Percentiles rank a stretch among this genome's conserved stretches.
Evolutionary conservation across 2,329 filamentous ascomycete genomes (phyloP).

Genomic region (Pestalotiopsis sp.): DNA sequence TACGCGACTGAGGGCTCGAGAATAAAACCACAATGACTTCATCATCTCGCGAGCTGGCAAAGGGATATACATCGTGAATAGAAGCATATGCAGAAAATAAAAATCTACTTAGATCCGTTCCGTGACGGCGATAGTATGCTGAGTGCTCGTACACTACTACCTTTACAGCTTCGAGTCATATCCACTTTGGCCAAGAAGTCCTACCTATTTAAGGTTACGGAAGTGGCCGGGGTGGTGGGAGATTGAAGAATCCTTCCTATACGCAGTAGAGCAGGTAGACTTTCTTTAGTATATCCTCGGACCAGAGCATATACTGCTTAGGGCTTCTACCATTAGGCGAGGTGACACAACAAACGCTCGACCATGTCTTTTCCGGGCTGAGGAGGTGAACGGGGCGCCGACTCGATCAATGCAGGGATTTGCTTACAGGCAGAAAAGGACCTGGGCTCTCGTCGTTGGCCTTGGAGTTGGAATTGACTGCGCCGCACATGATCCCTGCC

Average conservation of each 20-base stretch:
- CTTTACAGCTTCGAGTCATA: too few species aligned
- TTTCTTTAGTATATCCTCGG: background rate
- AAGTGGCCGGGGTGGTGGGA: background rate
- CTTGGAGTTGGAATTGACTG: background rate
- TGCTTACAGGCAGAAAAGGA: too few species aligned
- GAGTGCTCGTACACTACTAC: too few species aligned
- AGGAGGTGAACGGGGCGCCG: background rate
- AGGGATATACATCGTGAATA: too few species aligned
- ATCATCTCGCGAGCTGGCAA: too few species aligned
- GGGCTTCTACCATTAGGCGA: background rate
- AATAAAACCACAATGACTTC: too few species aligned
- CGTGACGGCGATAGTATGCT: too few species aligned
- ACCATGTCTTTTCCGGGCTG: background rate
- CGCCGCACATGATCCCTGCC: background rate
- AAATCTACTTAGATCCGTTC: too few species aligned
- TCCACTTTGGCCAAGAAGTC: background rate
- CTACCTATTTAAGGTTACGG: background rate
- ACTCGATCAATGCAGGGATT: too few species aligned
- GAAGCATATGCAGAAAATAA: too few species aligned
- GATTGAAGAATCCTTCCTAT: background rate
- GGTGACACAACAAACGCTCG: background rate
- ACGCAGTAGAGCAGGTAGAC: background rate
- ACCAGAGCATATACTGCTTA: background rate
- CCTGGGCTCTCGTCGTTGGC: too few species aligned
- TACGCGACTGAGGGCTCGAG: too few species aligned